Evolutionary conservation across 202 grass and related monocot genomes (phyloP), one percentile per base, ranked within the genome.

Genomic region (Hordeum pubiflorum): DNA sequence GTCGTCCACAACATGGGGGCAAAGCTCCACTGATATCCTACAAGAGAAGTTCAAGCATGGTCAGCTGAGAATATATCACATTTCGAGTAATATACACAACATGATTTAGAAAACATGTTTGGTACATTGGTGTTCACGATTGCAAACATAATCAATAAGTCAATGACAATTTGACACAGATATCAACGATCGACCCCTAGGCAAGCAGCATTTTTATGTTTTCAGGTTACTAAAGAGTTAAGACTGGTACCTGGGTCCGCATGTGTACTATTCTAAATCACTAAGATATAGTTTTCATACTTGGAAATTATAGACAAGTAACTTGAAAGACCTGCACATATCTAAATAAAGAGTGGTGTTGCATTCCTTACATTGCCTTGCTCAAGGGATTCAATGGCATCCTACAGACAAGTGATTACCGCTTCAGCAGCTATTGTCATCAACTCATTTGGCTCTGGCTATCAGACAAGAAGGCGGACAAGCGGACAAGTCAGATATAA

Each of bases 341-440:
- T 15, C 32, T 2, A 76, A 61, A 80, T 63, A 18, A 26, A 54
- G 43, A 4, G 17, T 2, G n/a, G 1, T 36, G 41, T 20, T 75
- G 69, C 41, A 66, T 48, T 78, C 18, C 89, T 94, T 88, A 97
- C 95, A 79, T 91, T 83, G 57, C 86, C 86, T 89, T 93, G 79
- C 56, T 87, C 69, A 1, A 97, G 92, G 64, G 95, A 91, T 69
- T 93, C 88, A 74, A 97, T 93, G 77, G 76, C 79, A 67, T 94
- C 95, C 82, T 97, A 92, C 44, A 97, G 78, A 82, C 92, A 97
- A 85, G 90, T 94, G 24, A 97, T 76, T 63, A 97, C 69, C 14
- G 43, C 69, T 72, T 72, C 69, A 50, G 69, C 41, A 52, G 69
- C 43, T 72, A 72, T 72, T 72, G 69, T 72, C 76, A 85, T 93